These are phyloP conservation scores for Paraphoma sp. DNA, from an alignment of 2,329 filamentous ascomycete species.

Conservation along the genomic window DNA sequence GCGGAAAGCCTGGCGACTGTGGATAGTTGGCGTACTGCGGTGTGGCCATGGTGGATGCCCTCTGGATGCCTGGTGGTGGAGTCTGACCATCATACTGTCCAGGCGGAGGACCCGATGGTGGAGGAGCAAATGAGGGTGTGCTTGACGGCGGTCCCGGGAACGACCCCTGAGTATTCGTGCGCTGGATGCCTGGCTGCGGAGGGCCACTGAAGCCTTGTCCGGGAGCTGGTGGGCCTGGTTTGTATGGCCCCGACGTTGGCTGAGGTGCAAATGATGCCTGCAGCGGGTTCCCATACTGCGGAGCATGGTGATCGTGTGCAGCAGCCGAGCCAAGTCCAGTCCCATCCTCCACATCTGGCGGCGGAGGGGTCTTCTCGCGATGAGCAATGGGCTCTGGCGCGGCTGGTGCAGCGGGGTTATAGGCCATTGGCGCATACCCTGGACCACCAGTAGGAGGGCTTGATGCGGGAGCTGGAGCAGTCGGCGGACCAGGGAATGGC, in stretches of 20 bases:
- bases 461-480: conserved; percentile 35
- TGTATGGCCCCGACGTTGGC: conserved; percentile 46
- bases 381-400: conserved; percentile 75
- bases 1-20: conserved; percentile 37
- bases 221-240: conserved; percentile 50
- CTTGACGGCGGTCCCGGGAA: conserved; percentile 44
- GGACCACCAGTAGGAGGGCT: conserved; percentile 44
- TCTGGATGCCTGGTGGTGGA: conserved; percentile 33
- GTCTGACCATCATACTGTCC: conserved; percentile 28
- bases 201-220: conserved; percentile 42
- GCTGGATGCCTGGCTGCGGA: conserved; percentile 38
- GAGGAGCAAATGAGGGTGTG: conserved; percentile 48
- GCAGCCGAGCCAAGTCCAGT: conserved; percentile 52
- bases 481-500: conserved; percentile 48
- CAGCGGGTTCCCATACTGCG: conserved; percentile 39
- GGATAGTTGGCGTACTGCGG: conserved; percentile 51
- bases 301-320: conserved; percentile 46
- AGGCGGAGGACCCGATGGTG: conserved; percentile 39
- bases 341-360: conserved; percentile 66
- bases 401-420: conserved; percentile 79
- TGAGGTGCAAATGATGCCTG: conserved; percentile 44
- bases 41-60: conserved; percentile 39
- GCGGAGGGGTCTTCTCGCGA: conserved; percentile 81
- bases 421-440: conserved; percentile 70
- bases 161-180: conserved; percentile 42